A percentile compares a stretch with the other conserved stretches of the same genome.
Evolutionary conservation across 768 basidiomycete species (phyloP).

Genomic region (Mycena amicta): DNA sequence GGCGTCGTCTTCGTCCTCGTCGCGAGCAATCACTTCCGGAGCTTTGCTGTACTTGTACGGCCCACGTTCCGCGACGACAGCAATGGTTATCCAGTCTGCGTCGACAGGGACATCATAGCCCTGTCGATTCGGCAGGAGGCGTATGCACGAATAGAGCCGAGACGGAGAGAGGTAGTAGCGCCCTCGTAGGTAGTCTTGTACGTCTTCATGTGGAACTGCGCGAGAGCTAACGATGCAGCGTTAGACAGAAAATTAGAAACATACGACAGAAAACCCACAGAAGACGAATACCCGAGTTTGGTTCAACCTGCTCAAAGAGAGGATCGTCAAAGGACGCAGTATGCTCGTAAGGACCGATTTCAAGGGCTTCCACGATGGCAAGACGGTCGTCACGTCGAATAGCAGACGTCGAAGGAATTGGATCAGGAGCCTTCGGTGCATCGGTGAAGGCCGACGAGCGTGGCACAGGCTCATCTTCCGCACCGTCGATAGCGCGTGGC

Average conservation of each 20-base stretch:
- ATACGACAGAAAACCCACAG: constrained; percentile 59
- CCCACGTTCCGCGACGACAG: constrained; percentile 90
- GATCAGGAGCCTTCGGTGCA: constrained; percentile 27
- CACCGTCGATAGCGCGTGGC: constrained; percentile 4
- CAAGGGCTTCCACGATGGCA: constrained; percentile 73
- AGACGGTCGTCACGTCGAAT: constrained; percentile 61
- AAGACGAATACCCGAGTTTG: constrained; percentile 87
- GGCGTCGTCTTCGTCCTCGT: constrained; percentile 41
- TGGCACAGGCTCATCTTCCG: constrained; percentile 13
- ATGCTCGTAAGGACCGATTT: constrained; percentile 79
- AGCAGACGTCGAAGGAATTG: constrained; percentile 2
- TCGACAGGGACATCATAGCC: constrained; percentile 90
- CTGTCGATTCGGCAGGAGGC: constrained; percentile 74
- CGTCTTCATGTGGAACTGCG: constrained; percentile 66
- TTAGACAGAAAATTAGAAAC: constrained; percentile 5
- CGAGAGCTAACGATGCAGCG: constrained; percentile 59
- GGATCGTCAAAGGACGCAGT: constrained; percentile 73
- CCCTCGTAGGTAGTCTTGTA: constrained; percentile 79
- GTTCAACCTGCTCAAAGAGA: constrained; percentile 77
- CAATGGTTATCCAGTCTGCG: constrained; percentile 95
- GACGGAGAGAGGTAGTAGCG: constrained; percentile 91
- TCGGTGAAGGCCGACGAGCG: constrained; percentile 42
- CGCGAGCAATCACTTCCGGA: constrained; percentile 56
- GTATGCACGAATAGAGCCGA: constrained; percentile 82
- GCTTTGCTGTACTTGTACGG: constrained; percentile 73